Evolutionary conservation across 306 rosid species (phyloP).

Genomic region (barrel medic (Medicago truncatula)): DNA sequence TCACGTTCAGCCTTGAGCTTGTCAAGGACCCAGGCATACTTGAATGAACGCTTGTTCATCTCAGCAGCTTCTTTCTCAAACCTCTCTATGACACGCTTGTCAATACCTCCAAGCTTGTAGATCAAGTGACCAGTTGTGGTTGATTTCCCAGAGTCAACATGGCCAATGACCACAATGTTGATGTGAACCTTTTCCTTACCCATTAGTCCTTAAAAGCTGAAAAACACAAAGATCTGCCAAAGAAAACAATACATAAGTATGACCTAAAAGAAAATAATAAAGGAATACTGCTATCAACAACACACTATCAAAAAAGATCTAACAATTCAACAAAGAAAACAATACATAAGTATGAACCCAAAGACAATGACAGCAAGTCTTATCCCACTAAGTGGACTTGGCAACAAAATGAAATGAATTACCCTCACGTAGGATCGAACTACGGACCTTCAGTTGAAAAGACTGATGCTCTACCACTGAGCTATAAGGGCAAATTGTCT

Average conservation of each 20-base stretch:
- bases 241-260: neutral
- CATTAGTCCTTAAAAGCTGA: conserved; percentile 44
- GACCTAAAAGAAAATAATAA: no score
- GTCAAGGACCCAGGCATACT: conserved; percentile 98
- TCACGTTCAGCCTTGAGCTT: conserved; percentile 97
- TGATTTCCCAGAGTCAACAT: conserved; percentile 92
- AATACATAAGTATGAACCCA: no score
- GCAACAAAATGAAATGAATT: no score
- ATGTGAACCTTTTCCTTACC: conserved; percentile 91
- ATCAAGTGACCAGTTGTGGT: conserved; percentile 91
- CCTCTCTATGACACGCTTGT: conserved; percentile 94
- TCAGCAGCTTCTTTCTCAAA: conserved; percentile 96
- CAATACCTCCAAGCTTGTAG: conserved; percentile 96
- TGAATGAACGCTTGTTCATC: conserved; percentile 97
- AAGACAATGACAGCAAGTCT: no score
- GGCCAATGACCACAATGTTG: conserved; percentile 94
- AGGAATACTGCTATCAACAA: no score
- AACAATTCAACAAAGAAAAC: no score
- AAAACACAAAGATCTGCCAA: conserved; percentile 19
- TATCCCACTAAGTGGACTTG: no score
- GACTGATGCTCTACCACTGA: no score
- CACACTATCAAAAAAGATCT: no score
- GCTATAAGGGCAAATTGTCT: no score
- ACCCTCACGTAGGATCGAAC: no score
- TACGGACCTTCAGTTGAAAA: no score